These are phyloP conservation scores for Dictyostelium purpureum DNA, from an alignment of 78 protist genomes.

Conservation along the genomic window DNA sequence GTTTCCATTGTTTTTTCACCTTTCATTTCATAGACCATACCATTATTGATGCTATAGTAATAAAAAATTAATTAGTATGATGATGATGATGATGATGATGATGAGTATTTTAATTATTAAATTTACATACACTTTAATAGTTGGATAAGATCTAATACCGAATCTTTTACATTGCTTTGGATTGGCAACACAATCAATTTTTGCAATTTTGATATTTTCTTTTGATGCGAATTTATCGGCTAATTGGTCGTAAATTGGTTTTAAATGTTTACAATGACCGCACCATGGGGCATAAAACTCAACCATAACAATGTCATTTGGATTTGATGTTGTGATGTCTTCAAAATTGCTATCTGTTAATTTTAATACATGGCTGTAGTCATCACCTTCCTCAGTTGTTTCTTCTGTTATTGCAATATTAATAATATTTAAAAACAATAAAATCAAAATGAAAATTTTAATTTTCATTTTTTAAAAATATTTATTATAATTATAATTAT, in stretches of 20 bases:
- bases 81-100: background rate
- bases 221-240: constrained; percentile 19
- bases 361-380: constrained; percentile 22
- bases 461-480: background rate
- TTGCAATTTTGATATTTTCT: constrained; percentile 16
- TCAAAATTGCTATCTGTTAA: constrained; percentile 15
- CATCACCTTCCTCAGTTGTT: background rate
- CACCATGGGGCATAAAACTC: constrained; percentile 93
- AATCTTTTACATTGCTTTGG: constrained; percentile 37
- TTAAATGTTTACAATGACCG: constrained; percentile 83
- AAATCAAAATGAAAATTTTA: too few species aligned
- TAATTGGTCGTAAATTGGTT: constrained; percentile 76
- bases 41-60: background rate
- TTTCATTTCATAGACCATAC: constrained; percentile 34
- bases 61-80: background rate
- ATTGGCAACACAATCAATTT: constrained; percentile 69
- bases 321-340: background rate
- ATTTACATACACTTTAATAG: constrained; percentile 25
- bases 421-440: background rate
- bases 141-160: constrained; percentile 48
- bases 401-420: background rate
- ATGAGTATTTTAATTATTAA: background rate
- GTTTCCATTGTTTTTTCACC: constrained; percentile 23
- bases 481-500: too few species aligned
- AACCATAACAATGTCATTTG: constrained; percentile 41